Base-by-base conservation (phyloP, 2,329 filamentous ascomycete genomes). In the Myrmaecium sp. region DNA sequence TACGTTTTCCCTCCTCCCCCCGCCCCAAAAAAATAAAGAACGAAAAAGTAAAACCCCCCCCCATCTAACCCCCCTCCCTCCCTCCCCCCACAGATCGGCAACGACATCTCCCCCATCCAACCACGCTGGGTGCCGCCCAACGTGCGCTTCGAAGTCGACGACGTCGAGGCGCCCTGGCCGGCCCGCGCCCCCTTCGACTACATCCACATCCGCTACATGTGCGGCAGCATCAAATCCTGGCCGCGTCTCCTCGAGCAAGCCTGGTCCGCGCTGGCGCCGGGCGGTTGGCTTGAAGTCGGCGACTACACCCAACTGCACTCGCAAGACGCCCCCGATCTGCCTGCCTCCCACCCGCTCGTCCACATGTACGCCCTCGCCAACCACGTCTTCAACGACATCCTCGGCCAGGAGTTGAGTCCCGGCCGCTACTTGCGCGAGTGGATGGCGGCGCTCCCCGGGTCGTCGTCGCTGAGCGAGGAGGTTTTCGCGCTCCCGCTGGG, bases 21-120 rank as follows among this genome's bases (percentile, higher is more conserved):
- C n/a, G n/a, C n/a, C n/a, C n/a, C n/a, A n/a, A n/a, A n/a, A n/a
- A n/a, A n/a, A n/a, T n/a, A n/a, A n/a, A n/a, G n/a, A n/a, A n/a
- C n/a, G n/a, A n/a, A n/a, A n/a, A n/a, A n/a, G n/a, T n/a, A n/a
- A n/a, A n/a, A n/a, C n/a, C n/a, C n/a, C n/a, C n/a, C n/a, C n/a
- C n/a, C 18, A 20, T 7, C n/a, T 20, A 20, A 20, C 6, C 18
- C 18, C 7, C 7, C 24, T 30, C 12, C 8, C n/a, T 3, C 23
- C 12, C n/a, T 9, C 1, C 23, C 9, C 10, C n/a, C 14, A 11
- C 17, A 25, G 23, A 19, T 52, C 6, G 49, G 47, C 5, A 54
- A 40, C 30, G 62, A 66, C 34, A 49, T 66, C 6, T 58, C 49
- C 29, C 58, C 58, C 7, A 57, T 61, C 21, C 61, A 66, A 35